Conservation (phyloP, 129 eudicot genomes). For the Flaveria trinervia region DNA sequence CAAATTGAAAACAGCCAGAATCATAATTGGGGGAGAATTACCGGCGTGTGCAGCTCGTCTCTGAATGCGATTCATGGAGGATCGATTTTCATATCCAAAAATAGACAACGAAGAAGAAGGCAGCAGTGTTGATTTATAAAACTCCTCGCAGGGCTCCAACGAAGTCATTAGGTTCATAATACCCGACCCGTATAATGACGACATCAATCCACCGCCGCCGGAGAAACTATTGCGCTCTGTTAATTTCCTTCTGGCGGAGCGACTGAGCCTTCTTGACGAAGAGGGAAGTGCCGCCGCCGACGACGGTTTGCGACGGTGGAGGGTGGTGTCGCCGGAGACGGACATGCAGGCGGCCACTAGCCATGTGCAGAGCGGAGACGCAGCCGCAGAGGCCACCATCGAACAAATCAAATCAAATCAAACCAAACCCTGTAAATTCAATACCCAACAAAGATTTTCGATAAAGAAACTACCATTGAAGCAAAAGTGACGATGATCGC, state of each 20-base stretch:
- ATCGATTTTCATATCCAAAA: conserved; percentile 7
- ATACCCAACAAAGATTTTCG: no score
- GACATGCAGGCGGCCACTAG: conserved; percentile 39
- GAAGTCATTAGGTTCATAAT: conserved; percentile 19
- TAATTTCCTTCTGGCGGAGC: conserved; percentile 30
- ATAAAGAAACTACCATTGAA: not conserved
- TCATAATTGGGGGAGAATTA: not conserved
- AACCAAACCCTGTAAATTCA: no score
- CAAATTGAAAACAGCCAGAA: not conserved
- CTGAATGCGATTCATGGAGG: conserved; percentile 10
- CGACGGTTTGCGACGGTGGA: conserved; percentile 10
- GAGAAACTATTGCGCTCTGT: conserved; percentile 8
- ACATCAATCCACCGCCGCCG: conserved; percentile 22
- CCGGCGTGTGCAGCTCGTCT: not conserved
- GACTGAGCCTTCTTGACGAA: conserved; percentile 24
- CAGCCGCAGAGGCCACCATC: conserved; percentile 28
- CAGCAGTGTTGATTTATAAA: conserved; percentile 18
- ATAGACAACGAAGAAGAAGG: conserved; percentile 18
- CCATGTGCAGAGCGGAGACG: conserved; percentile 36
- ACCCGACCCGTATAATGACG: conserved; percentile 26
- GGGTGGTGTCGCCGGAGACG: conserved; percentile 30
- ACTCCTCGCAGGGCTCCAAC: conserved; percentile 37
- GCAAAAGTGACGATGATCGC: not conserved
- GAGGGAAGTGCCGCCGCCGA: not conserved
- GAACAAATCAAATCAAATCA: not conserved